Base-by-base conservation (phyloP, 116 monocot species). In the Zostera marina region DNA sequence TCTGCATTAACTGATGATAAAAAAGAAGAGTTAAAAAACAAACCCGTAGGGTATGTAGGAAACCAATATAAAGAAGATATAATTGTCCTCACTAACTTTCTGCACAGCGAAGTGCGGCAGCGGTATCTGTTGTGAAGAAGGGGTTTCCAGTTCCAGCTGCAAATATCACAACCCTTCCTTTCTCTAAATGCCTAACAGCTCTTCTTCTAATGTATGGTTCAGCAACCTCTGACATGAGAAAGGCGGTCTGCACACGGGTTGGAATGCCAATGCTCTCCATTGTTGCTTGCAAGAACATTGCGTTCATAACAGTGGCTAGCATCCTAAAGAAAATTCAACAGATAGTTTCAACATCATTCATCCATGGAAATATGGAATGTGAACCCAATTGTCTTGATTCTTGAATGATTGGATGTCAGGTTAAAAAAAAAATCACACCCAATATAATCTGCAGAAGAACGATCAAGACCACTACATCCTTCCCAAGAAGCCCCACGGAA, bases 261-360 rank as follows among this genome's bases (percentile, higher is more conserved):
- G 88, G 89, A 20, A 96, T 85, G 44, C 89, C 89, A 57, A 96
- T 79, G 76, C 85, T 96, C 68, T 96, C 96, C 89, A 96, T 88
- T 43, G 89, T 88, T 52, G 85, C 96, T 85, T 96, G 96, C 67
- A 96, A 65, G 62, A 88, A 88, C 42, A 94, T 88, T 23, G 94
- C 94, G 70, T 94, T 94, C 94, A 94, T 85, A 54, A 88, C 88
- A 13, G 89, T 96, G n/a, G 89, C 96, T 14, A 96, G 69, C 89
- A 96, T 96, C 54, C 96, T 88, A 60, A 56, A 68, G 2, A 32
- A 41, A 47, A 26, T 16, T 46, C 14, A 49, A 8, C 15, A 24
- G 25, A 13, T 8, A 56, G 32, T n/a, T n/a, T n/a, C n/a, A n/a
- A 26, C 56, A 56, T 6, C 40, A 58, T 17, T 20, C 17, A 10